A percentile compares a stretch with the other conserved stretches of the same genome.
phyloP scores from a whole-genome alignment of 2,329 filamentous ascomycete species.

The Rutstroemia sp. region DNA sequence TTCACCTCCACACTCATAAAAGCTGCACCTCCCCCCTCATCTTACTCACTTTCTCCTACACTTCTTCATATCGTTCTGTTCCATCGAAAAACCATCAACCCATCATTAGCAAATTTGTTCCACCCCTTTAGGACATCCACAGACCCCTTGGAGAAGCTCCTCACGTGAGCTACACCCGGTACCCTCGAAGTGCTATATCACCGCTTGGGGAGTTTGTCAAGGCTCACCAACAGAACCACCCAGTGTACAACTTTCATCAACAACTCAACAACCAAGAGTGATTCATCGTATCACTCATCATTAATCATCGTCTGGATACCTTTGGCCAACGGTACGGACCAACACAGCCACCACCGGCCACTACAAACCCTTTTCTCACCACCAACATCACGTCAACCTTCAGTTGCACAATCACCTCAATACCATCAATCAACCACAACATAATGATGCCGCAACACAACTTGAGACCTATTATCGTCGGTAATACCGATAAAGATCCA shows the following conservation, averaged over 20 bases:
- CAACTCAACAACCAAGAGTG: slow-evolving; percentile 13
- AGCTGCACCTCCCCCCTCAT: slow-evolving; percentile 21
- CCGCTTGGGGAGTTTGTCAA: slow-evolving; percentile 18
- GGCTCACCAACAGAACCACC: slow-evolving; percentile 18
- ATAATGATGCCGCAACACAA: not conserved
- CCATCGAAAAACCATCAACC: slow-evolving; percentile 18
- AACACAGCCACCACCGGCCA: not conserved
- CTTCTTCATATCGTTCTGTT: slow-evolving; percentile 16
- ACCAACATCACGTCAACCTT: not conserved
- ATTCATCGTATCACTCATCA: slow-evolving; percentile 19
- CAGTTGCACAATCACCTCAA: not conserved
- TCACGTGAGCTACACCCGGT: slow-evolving; percentile 24
- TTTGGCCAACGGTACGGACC: not conserved
- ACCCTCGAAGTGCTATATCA: slow-evolving; percentile 26
- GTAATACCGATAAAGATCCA: not conserved
- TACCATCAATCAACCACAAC: not conserved
- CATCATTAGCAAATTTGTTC: slow-evolving; percentile 22
- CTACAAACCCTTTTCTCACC: slow-evolving; percentile 2
- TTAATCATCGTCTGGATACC: not conserved
- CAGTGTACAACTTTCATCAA: slow-evolving; percentile 18
- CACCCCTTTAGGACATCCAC: slow-evolving; percentile 18
- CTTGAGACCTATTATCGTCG: not conserved
- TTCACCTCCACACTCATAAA: slow-evolving; percentile 20
- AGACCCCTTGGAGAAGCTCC: slow-evolving; percentile 18
- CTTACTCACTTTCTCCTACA: slow-evolving; percentile 24